Base-by-base conservation (phyloP, 768 basidiomycete species). In the Agaricus subrufescens region DNA sequence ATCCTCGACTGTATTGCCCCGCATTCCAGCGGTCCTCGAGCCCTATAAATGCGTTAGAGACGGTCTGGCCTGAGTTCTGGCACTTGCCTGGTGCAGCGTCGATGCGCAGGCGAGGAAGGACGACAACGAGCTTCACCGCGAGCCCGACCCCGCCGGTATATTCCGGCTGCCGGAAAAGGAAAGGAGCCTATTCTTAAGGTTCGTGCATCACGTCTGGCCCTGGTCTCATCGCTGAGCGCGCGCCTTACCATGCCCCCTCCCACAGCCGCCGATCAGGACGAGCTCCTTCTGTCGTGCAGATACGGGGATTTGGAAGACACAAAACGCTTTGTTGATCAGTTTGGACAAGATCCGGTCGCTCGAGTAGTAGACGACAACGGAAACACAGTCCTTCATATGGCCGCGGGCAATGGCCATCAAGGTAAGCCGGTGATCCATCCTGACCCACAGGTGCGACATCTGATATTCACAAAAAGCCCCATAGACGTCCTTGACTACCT, bases 281-380 rank as follows among this genome's bases (percentile, higher is more conserved):
- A 96, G 3, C 67, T 95, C 48, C 74, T 98, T 11, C 83, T 95
- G 4, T 79, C 89, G 23, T 89, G 89, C 67, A 83, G 94, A 67
- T 96, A 93, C 68, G 94, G 94, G 40, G 94, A 96, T 60, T 71
- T 92, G 54, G 83, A 88, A 46, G 91, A 94, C 61, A 76, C 93
- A 39, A 76, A 85, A 45, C 72, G 73, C 3, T 95, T 89, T 60
- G 72, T 89, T 27, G 68, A 77, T 23, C 71, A 74, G 38, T 87
- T 84, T 66, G 85, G 89, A 9, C 55, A 71, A 1, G 71, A 71
- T 4, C 56, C 78, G 0, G 71, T 91, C 11, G 69, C 70, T 39
- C 65, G 68, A 38, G 70, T 84, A 11, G 80, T 76, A 42, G 94
- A 96, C 71, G 86, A 86, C 43, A 82, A 89, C 65, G 86, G 82